A percentile compares a stretch with the other conserved stretches of the same genome.
phyloP scores from a whole-genome alignment of 164 flowering plant genomes.

The Vitis cinerea region DNA sequence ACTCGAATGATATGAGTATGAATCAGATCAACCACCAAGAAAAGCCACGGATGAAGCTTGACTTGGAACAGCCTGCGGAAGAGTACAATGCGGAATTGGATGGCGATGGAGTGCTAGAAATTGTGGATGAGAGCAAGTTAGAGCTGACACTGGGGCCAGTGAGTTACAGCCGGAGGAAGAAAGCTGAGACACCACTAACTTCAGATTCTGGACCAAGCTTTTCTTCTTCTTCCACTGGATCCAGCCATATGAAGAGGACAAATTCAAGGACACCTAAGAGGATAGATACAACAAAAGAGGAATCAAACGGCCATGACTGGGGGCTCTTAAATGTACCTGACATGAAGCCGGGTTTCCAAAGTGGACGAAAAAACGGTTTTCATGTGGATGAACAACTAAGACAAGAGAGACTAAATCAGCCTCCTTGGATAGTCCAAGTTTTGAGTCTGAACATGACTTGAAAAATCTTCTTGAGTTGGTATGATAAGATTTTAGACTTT shows the following conservation, averaged over 20 bases:
- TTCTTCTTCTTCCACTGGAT: constrained; percentile 60
- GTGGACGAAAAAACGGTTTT: constrained; percentile 25
- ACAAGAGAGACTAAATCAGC: constrained; percentile 45
- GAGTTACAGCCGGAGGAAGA: constrained; percentile 37
- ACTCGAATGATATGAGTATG: constrained; percentile 7
- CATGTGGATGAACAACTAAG: constrained; percentile 39
- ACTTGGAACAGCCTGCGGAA: constrained; percentile 51
- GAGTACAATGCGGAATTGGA: constrained; percentile 27
- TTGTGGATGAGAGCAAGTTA: constrained; percentile 48
- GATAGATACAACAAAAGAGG: constrained; percentile 11
- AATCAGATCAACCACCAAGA: constrained; percentile 10
- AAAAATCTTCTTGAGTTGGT: neutral
- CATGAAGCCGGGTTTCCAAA: constrained; percentile 21
- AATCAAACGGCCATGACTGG: constrained; percentile 20
- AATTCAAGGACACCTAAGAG: constrained; percentile 9
- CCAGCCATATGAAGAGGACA: constrained; percentile 39
- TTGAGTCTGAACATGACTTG: constrained; percentile 59
- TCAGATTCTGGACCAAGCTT: constrained; percentile 53
- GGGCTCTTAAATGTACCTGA: constrained; percentile 23
- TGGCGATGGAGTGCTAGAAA: constrained; percentile 21
- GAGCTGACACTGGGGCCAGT: constrained; percentile 72
- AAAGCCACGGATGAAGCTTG: constrained; percentile 23
- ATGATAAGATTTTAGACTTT: constrained; percentile 12
- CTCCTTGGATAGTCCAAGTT: constrained; percentile 71
- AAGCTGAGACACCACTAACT: constrained; percentile 23